Percentiles rank a stretch among this genome's conserved stretches.
These are phyloP conservation scores for Coniochaeta sp. DNA, from an alignment of 2,329 filamentous ascomycete species.

Conservation along the genomic window DNA sequence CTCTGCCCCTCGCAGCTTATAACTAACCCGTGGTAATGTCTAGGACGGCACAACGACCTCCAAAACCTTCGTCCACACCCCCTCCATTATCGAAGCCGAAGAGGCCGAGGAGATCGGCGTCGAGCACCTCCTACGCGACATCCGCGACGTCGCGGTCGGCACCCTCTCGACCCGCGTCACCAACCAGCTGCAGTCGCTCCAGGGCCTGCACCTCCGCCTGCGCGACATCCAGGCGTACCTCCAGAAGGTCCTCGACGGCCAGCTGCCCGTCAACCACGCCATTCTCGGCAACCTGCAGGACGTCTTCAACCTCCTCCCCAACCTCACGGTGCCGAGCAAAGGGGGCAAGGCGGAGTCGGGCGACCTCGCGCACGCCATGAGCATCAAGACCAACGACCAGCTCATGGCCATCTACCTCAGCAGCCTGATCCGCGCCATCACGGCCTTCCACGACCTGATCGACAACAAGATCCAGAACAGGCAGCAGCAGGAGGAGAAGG, in stretches of 20 bases:
- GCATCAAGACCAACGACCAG: conserved; percentile 98
- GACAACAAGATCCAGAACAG: conserved; percentile 99
- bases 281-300: conserved; percentile 98
- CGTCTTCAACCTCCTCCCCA: conserved; percentile 96
- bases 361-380: conserved; percentile 93
- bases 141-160: conserved; percentile 94
- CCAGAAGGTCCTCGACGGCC: conserved; percentile 88
- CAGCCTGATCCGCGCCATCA: conserved; percentile 94
- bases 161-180: conserved; percentile 95
- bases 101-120: conserved; percentile 99
- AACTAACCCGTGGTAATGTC: neutral
- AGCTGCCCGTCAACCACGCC: conserved; percentile 92
- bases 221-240: conserved; percentile 94
- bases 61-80: conserved; percentile 97
- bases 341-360: conserved; percentile 53
- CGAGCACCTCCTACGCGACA: conserved; percentile 94
- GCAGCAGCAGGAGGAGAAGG: conserved; percentile 93
- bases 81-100: conserved; percentile 96
- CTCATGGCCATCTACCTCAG: conserved; percentile 97
- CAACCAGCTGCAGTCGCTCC: conserved; percentile 93
- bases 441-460: conserved; percentile 97
- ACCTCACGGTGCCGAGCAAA: conserved; percentile 76
- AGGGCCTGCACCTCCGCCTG: conserved; percentile 88
- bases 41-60: conserved; percentile 95
- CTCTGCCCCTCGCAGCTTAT: neutral